Conservation (phyloP, 2,329 filamentous ascomycete species). For the Xylogone sp. region DNA sequence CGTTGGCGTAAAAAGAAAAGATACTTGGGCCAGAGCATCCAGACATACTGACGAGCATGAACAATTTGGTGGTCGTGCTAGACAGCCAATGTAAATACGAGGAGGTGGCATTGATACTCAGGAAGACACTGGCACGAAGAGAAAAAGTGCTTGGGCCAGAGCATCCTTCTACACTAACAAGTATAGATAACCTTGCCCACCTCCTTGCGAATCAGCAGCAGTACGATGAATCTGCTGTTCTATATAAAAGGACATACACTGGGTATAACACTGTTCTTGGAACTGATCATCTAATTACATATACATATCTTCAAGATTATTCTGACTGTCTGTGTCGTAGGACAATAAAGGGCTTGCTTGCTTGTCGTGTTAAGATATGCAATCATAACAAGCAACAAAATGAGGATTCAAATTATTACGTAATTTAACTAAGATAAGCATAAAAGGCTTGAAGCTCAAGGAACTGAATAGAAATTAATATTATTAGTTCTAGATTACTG, state of each 20-base stretch:
- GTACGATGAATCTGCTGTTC: constrained; percentile 3
- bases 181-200: constrained; percentile 9
- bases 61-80: no score
- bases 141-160: no score
- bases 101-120: no score
- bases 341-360: neutral
- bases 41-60: constrained; percentile 11
- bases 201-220: constrained; percentile 3
- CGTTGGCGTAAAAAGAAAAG: constrained; percentile 1
- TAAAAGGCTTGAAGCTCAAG: neutral
- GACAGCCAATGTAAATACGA: no score
- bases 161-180: no score
- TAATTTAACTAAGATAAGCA: neutral
- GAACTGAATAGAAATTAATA: neutral
- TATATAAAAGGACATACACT: constrained; percentile 6
- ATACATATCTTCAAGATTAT: neutral
- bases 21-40: constrained; percentile 11
- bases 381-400: neutral
- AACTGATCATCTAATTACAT: constrained; percentile 3
- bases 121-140: no score
- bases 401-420: neutral
- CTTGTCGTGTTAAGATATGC: neutral
- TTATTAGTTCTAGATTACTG: no score
- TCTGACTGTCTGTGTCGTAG: neutral
- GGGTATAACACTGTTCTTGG: constrained; percentile 4